Base-by-base conservation (phyloP, 805 yeast genomes). In the Saccharomyces jurei region DNA sequence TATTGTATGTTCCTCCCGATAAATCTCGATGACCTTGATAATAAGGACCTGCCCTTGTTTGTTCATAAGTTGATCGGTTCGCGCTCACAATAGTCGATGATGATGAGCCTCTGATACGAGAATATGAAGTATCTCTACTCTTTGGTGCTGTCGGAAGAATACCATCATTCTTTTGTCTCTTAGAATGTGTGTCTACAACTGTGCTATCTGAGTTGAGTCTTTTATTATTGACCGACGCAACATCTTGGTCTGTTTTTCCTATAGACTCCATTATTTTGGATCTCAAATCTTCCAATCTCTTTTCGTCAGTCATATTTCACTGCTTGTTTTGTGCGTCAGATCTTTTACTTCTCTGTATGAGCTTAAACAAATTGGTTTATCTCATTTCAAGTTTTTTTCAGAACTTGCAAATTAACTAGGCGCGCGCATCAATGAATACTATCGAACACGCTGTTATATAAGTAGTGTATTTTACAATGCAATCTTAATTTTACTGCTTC, bases 181-280 rank as follows among this genome's bases (percentile, higher is more conserved):
- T 54, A 41, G 48, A 28, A 6, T 51, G 46, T 6, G 22, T 27
- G 27, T 46, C 56, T 25, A 49, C 47, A 27, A 32, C 46, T 31
- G 30, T 36, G 4, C 25, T 29, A 28, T 50, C 29, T 21, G 49
- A 13, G 30, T 50, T 52, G 47, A 46, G 29, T 32, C 61, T 46
- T 48, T 58, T 55, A n/a, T 54, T 41, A 49, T 14, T 49, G 9
- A 28, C 51, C 26, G 28, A 46, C 50, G 17, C 41, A 50, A 22
- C 51, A 6, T n/a, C 30, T 2, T 13, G 25, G 22, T 36, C 50
- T n/a, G 28, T 21, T 11, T 49, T 48, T 4, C 60, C 58, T 63
- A 66, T 61, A 6, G 70, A 66, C 1, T 63, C 65, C 31, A 66
- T 61, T 13, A 66, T 66, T 52, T 63, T 65, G 17, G 64, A 54